phyloP scores from a whole-genome alignment of 2,329 filamentous ascomycete species.

The Dothideomycetes sp. region DNA sequence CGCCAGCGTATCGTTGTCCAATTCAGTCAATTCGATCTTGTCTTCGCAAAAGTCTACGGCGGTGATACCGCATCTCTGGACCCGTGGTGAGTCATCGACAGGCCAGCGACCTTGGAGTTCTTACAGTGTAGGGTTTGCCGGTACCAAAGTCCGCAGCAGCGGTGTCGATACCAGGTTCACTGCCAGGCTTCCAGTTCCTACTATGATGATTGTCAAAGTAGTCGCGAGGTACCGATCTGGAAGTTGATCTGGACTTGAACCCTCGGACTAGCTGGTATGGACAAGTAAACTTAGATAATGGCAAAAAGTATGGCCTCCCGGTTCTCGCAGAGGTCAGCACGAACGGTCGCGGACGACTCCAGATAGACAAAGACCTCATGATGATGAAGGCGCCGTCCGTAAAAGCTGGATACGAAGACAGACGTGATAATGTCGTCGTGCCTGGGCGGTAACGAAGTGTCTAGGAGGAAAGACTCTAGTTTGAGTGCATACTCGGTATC shows the following conservation, averaged over 20 bases:
- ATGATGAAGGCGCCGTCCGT: too few species aligned
- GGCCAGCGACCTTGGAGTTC: background rate
- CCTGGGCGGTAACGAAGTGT: too few species aligned
- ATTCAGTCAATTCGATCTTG: slow-evolving; percentile 46
- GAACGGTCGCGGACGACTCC: too few species aligned
- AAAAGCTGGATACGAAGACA: too few species aligned
- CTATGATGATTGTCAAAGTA: too few species aligned
- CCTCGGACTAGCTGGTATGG: background rate
- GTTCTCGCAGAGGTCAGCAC: too few species aligned
- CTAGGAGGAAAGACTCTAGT: too few species aligned
- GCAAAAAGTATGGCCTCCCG: too few species aligned
- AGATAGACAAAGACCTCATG: too few species aligned
- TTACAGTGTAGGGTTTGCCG: slow-evolving; percentile 6
- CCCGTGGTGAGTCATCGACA: background rate
- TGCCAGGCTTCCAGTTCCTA: slow-evolving; percentile 5
- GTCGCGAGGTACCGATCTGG: background rate
- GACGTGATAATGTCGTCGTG: too few species aligned
- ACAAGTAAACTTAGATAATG: too few species aligned
- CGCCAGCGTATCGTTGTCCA: slow-evolving; percentile 59
- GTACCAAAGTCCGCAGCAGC: slow-evolving; percentile 7
- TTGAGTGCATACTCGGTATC: too few species aligned
- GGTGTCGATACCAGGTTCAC: slow-evolving; percentile 16
- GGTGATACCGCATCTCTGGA: slow-evolving; percentile 57
- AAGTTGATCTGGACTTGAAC: background rate
- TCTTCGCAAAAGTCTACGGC: slow-evolving; percentile 75